phyloP scores from a whole-genome alignment of 208 protist species.

The Trypanosoma platydactyli region DNA sequence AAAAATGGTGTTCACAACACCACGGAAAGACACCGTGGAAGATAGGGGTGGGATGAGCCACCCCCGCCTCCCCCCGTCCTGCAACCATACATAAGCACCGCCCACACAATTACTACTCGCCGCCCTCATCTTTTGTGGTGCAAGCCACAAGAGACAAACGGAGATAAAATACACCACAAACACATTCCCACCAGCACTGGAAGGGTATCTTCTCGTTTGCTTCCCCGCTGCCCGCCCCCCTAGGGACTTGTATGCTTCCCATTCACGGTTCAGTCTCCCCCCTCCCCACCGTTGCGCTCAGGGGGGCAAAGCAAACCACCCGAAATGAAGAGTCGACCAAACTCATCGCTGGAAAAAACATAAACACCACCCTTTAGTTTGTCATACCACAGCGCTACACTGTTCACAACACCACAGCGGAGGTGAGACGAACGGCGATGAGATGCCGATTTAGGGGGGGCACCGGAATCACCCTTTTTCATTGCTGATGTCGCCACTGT shows the following conservation, averaged over 20 bases:
- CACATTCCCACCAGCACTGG: neutral
- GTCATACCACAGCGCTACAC: constrained; percentile 54
- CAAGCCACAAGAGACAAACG: neutral
- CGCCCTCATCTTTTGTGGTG: too few relatives aligned
- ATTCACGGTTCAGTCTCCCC: neutral
- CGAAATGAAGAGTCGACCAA: constrained; percentile 47
- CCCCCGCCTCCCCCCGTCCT: too few relatives aligned
- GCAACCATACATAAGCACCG: too few relatives aligned
- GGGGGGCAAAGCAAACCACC: constrained; percentile 25
- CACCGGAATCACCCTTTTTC: neutral
- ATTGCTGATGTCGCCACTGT: neutral
- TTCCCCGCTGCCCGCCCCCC: neutral
- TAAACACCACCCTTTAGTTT: constrained; percentile 41
- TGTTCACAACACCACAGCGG: constrained; percentile 65
- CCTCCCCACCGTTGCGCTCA: too few relatives aligned
- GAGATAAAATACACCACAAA: neutral
- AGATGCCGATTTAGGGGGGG: neutral
- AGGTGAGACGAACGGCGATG: constrained; percentile 6
- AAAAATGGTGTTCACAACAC: neutral
- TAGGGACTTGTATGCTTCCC: neutral
- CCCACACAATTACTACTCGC: too few relatives aligned
- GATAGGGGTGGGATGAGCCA: too few relatives aligned
- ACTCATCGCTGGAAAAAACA: constrained; percentile 49
- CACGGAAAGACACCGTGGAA: too few relatives aligned
- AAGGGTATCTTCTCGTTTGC: neutral